Evolutionary conservation across 106 monocot species (phyloP).

Genomic region (Triglochin maritima): DNA sequence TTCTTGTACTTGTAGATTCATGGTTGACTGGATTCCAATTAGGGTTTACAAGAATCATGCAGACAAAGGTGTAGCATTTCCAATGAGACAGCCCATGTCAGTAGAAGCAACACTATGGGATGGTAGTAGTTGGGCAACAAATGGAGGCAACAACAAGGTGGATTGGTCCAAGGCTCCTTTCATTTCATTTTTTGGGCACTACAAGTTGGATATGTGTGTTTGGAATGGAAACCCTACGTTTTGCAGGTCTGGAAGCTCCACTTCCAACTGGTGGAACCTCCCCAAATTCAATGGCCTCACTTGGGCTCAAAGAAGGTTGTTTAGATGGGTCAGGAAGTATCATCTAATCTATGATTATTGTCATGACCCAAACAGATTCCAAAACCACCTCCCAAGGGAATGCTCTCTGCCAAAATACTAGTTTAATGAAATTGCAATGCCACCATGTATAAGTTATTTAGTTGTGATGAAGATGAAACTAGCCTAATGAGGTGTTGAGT

Average conservation of each 20-base stretch:
- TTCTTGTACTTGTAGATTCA: conserved; percentile 26
- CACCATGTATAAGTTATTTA: too few species aligned
- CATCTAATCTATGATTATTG: conserved; percentile 64
- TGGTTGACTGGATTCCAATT: conserved; percentile 68
- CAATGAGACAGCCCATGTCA: conserved; percentile 47
- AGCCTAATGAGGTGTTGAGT: too few species aligned
- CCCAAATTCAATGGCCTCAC: conserved; percentile 22
- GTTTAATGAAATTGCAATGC: too few species aligned
- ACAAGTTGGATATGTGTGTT: conserved; percentile 54
- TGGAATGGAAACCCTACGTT: conserved; percentile 41
- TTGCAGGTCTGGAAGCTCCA: conserved; percentile 22
- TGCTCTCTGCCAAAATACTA: conserved; percentile 21
- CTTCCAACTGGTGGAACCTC: conserved; percentile 46
- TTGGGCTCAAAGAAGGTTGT: conserved; percentile 40
- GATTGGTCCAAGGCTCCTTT: conserved; percentile 62
- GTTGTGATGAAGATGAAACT: too few species aligned
- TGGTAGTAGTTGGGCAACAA: conserved; percentile 57
- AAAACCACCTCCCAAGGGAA: conserved; percentile 32
- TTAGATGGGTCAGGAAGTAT: conserved; percentile 60
- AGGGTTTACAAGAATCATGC: conserved; percentile 51
- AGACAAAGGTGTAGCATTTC: conserved; percentile 43
- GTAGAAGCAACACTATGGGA: conserved; percentile 53
- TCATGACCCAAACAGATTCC: conserved; percentile 39
- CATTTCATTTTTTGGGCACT: conserved; percentile 34
- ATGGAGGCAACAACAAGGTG: conserved; percentile 48